Base-by-base conservation (phyloP, 177 flowering plant genomes). In the Vitis hybrid region DNA sequence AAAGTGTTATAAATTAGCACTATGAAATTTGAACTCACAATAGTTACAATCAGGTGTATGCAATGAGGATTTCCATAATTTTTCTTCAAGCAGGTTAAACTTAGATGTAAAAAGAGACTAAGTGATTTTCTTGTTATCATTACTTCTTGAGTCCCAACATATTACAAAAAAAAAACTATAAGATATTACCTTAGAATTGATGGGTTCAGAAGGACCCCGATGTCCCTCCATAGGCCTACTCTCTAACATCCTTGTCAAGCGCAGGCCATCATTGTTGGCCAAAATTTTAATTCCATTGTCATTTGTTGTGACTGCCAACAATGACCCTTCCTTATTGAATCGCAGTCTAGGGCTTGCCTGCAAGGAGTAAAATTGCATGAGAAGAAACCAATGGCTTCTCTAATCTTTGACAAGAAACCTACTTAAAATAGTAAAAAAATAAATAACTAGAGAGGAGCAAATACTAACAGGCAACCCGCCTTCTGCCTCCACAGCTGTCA, bases 281-380 rank as follows among this genome's bases (percentile, higher is more conserved):
- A 91, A 69, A 53, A 91, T 81, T 67, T 86, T 91, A 69, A 91
- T 75, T 20, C 93, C 90, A 77, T 86, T 87, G n/a, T 87, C 97
- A 73, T 33, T 76, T 31, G 92, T 83, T 11, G 93, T 78, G 8
- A 89, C 90, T 3, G 93, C 97, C 66, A 91, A 64, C 33, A 91
- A 71, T 12, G 81, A 74, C 2, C 96, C 96, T 63, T 87, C 91
- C 75, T 82, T 87, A 75, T 89, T 87, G 70, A 90, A 87, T 70
- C 88, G 80, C 70, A 90, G 68, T 49, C 86, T 62, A 63, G 96
- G 87, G 50, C 80, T 76, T 5, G 85, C 86, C 93, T 91, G 83
- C 62, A 79, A 49, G 48, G 29, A 61, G 55, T 45, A 51, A 18
- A 69, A 50, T 22, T 48, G 62, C 6, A 70, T 22, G 20, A 70